A percentile compares a stretch with the other conserved stretches of the same genome.
phyloP scores from a whole-genome alignment of 306 rosid genomes.

The Cucumis melo region DNA sequence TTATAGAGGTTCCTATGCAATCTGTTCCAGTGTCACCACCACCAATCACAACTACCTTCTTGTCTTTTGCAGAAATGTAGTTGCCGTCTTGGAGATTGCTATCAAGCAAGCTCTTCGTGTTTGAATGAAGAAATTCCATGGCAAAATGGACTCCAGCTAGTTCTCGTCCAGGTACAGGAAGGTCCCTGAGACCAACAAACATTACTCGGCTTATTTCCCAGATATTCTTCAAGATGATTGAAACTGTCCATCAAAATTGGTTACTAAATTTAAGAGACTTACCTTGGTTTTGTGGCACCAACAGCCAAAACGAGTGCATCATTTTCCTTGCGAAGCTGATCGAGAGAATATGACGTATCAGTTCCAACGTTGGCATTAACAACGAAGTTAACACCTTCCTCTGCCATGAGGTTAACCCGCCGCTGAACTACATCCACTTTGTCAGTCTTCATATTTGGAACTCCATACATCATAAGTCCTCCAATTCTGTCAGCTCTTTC shows the following conservation, averaged over 20 bases:
- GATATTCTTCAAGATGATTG: background rate
- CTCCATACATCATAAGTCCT: slow-evolving; percentile 99
- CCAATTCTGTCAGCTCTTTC: slow-evolving; percentile 55
- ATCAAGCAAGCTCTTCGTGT: slow-evolving; percentile 97
- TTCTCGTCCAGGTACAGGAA: slow-evolving; percentile 90
- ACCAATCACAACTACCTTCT: slow-evolving; percentile 88
- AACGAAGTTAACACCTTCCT: slow-evolving; percentile 70
- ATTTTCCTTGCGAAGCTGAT: slow-evolving; percentile 55
- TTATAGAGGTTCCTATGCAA: slow-evolving; percentile 91
- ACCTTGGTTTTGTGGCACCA: slow-evolving; percentile 98
- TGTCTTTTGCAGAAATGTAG: slow-evolving; percentile 90
- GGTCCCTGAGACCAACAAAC: slow-evolving; percentile 50
- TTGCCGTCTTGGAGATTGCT: slow-evolving; percentile 70
- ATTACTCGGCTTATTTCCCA: background rate
- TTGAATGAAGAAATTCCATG: slow-evolving; percentile 92
- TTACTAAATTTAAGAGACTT: background rate
- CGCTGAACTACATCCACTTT: slow-evolving; percentile 70
- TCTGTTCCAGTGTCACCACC: slow-evolving; percentile 99
- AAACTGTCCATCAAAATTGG: background rate
- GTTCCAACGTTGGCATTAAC: slow-evolving; percentile 74
- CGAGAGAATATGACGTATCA: slow-evolving; percentile 63
- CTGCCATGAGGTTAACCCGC: slow-evolving; percentile 81
- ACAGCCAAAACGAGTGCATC: slow-evolving; percentile 80
- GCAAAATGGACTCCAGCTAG: slow-evolving; percentile 89
- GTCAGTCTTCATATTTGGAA: slow-evolving; percentile 94